These are phyloP conservation scores for Gautieria morchelliformis DNA, from an alignment of 768 basidiomycete genomes.

Conservation along the genomic window DNA sequence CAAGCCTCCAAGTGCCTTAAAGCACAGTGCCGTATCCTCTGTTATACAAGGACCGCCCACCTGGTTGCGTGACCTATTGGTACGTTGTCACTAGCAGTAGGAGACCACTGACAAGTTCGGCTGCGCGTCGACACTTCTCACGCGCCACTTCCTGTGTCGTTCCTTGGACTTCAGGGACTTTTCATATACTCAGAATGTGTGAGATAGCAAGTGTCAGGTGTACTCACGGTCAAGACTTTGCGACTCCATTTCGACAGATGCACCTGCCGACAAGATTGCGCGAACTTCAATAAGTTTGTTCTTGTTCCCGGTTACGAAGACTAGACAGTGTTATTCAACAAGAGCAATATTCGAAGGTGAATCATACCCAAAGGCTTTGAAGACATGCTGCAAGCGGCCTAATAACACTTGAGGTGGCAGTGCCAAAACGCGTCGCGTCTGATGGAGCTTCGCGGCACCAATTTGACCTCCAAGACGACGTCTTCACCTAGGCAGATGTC, in stretches of 20 bases:
- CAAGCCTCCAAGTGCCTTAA: slow-evolving; percentile 78
- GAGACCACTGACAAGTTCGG: slow-evolving; percentile 51
- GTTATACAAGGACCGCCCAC: slow-evolving; percentile 56
- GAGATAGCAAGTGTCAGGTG: not conserved
- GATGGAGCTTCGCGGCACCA: not conserved
- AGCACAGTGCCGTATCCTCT: slow-evolving; percentile 93
- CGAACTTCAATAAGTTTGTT: slow-evolving; percentile 89
- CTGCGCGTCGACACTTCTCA: slow-evolving; percentile 80
- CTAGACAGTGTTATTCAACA: slow-evolving; percentile 28
- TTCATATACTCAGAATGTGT: not conserved
- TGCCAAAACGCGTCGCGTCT: not conserved
- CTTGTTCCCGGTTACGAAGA: slow-evolving; percentile 90
- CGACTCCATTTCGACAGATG: slow-evolving; percentile 69
- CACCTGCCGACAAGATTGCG: slow-evolving; percentile 61
- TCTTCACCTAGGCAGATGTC: too few relatives aligned
- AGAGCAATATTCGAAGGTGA: not conserved
- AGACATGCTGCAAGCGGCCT: not conserved
- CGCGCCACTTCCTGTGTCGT: slow-evolving; percentile 82
- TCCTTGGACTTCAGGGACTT: slow-evolving; percentile 93
- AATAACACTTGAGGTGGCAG: not conserved
- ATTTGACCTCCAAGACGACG: not conserved
- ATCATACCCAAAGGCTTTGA: slow-evolving; percentile 1
- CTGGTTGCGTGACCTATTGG: slow-evolving; percentile 12
- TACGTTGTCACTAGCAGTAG: not conserved
- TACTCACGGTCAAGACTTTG: slow-evolving; percentile 70